phyloP scores from a whole-genome alignment of 805 yeast genomes.

The Schizosaccharomyces cryophilus region DNA sequence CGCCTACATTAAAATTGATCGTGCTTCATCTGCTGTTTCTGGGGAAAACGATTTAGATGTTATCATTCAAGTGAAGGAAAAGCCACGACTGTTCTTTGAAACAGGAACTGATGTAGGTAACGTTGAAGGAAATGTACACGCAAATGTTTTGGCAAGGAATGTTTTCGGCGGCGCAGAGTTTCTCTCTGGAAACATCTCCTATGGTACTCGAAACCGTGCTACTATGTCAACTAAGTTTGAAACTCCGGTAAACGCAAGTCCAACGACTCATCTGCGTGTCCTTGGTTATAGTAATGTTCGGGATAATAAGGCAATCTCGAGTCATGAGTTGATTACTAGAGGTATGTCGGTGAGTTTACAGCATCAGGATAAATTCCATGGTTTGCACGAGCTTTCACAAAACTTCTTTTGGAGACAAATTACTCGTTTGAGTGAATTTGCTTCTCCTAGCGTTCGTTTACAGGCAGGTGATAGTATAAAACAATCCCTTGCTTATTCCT shows the following conservation, averaged over 20 bases:
- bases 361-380: conserved; percentile 15
- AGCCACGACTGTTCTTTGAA: conserved; percentile 51
- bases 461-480: conserved; percentile 42
- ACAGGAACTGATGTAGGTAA: conserved; percentile 93
- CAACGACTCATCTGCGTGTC: not conserved
- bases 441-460: conserved; percentile 31
- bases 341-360: conserved; percentile 14
- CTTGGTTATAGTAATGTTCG: not conserved
- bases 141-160: conserved; percentile 42
- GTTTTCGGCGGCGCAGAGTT: conserved; percentile 48
- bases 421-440: conserved; percentile 20
- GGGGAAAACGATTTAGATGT: conserved; percentile 7
- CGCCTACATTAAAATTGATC: conserved; percentile 11
- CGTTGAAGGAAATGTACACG: conserved; percentile 88
- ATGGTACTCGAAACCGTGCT: conserved; percentile 32
- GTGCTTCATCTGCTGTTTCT: conserved; percentile 4
- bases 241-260: conserved; percentile 2
- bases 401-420: conserved; percentile 33
- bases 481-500: conserved; percentile 23
- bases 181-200: conserved; percentile 22
- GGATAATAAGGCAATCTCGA: conserved; percentile 17
- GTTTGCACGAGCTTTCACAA: conserved; percentile 29
- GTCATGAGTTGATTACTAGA: conserved; percentile 27
- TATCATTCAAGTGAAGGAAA: conserved; percentile 12
- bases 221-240: not conserved